phyloP scores from a whole-genome alignment of 495 filamentous ascomycete species.

The Delitschia confertaspora region DNA sequence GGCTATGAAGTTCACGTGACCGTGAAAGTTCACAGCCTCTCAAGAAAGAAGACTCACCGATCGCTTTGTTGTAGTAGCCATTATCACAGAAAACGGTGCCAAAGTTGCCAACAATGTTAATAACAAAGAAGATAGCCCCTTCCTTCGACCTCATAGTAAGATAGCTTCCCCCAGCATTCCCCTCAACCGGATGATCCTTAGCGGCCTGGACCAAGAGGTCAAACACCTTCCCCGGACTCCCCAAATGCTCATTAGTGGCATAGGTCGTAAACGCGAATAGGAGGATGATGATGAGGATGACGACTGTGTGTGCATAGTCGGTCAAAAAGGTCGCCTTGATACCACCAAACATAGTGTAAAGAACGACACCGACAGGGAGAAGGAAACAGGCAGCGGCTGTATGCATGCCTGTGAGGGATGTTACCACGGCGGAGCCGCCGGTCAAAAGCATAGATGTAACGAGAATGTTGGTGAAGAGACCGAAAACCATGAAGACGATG shows the following conservation, averaged over 20 bases:
- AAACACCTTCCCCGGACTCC: constrained; percentile 72
- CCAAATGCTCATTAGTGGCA: constrained; percentile 63
- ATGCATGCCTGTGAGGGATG: constrained; percentile 63
- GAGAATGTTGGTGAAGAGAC: constrained; percentile 46
- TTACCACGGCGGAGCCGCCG: constrained; percentile 81
- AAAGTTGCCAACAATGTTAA: constrained; percentile 61
- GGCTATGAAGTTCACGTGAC: neutral
- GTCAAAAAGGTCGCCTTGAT: constrained; percentile 69
- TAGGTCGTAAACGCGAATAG: constrained; percentile 85
- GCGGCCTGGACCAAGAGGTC: constrained; percentile 68
- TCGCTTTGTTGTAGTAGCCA: constrained; percentile 30
- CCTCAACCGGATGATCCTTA: constrained; percentile 63
- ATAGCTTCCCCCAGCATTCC: constrained; percentile 80
- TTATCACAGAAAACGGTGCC: constrained; percentile 72
- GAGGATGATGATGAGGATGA: constrained; percentile 82
- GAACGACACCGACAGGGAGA: constrained; percentile 72
- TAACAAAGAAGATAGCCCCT: constrained; percentile 92
- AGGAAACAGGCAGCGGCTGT: constrained; percentile 87
- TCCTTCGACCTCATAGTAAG: constrained; percentile 82
- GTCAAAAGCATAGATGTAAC: constrained; percentile 84
- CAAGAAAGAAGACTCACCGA: constrained; percentile 1
- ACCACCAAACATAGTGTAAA: constrained; percentile 60
- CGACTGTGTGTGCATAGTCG: constrained; percentile 80
- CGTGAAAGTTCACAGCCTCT: neutral
- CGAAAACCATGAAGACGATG: constrained; percentile 44